Evolutionary conservation across 495 filamentous ascomycete species (phyloP).

Genomic region (Penicillium cataractarum): DNA sequence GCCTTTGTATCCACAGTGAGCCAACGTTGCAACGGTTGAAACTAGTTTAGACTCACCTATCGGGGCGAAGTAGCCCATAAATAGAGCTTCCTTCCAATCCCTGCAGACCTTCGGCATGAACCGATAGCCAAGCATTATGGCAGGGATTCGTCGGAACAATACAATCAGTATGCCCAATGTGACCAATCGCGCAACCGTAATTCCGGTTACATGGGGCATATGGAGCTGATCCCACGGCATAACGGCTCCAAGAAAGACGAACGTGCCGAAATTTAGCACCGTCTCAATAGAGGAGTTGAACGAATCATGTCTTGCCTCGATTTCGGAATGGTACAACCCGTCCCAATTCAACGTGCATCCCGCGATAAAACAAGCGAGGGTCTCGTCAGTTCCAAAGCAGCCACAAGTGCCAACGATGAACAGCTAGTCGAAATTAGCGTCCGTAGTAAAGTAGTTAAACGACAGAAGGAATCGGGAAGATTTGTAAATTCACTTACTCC

Average conservation of each 20-base stretch:
- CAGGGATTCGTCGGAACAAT: conserved; percentile 43
- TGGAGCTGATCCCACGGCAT: conserved; percentile 45
- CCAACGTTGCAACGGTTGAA: neutral
- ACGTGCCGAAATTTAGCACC: conserved; percentile 43
- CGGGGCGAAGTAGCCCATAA: conserved; percentile 46
- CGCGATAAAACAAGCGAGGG: conserved; percentile 45
- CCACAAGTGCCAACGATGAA: conserved; percentile 46
- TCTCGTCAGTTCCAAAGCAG: conserved; percentile 45
- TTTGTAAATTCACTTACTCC: conserved; percentile 28
- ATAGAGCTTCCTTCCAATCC: conserved; percentile 44
- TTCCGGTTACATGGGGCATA: conserved; percentile 31
- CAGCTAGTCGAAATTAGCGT: conserved; percentile 16
- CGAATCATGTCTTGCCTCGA: conserved; percentile 41
- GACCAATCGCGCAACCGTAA: conserved; percentile 36
- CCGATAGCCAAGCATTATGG: conserved; percentile 40
- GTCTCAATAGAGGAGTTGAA: conserved; percentile 42
- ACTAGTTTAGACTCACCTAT: conserved; percentile 33
- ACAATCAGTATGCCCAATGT: conserved; percentile 38
- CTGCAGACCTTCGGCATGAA: conserved; percentile 42
- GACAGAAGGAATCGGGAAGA: neutral
- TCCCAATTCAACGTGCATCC: conserved; percentile 47
- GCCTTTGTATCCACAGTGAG: conserved; percentile 25
- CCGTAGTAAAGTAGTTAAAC: neutral
- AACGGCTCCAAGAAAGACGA: conserved; percentile 48
- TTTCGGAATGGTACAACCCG: conserved; percentile 37